Evolutionary conservation across 2,329 filamentous ascomycete species (phyloP), one percentile per base, ranked within the genome.

Genomic region (Escovopsis sp.): DNA sequence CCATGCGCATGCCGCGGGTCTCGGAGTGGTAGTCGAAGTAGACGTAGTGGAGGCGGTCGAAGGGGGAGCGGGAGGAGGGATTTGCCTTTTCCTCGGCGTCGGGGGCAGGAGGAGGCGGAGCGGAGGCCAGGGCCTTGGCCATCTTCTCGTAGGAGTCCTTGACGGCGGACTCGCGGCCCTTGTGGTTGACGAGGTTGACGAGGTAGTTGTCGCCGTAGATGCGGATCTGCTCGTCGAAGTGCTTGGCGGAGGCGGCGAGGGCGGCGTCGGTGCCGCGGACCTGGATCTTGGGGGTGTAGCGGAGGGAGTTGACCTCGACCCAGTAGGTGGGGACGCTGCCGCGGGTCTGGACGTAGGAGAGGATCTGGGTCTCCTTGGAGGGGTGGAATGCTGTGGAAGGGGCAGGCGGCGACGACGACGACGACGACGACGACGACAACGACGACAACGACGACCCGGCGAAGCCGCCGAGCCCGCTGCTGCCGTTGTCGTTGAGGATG

Each of bases 11-110:
- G 27, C 88, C 88, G 60, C 94, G 94, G 34, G 92, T 98, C 61
- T 98, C 90, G 51, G 79, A 86, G 63, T 98, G 92, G 57, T 92
- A 98, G 61, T 98, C 90, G 53, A 98, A 98, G 63, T 96, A 98
- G 48, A 96, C 62, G 57, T 98, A 98, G 61, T 98, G 88, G 31
- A 98, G 63, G 31, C 78, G 78, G 55, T 94, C 87, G 55, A 81
- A 82, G 43, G 76, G 66, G 42, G 80, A 56, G 33, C 43, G 71
- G 39, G 64, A 63, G 33, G 63, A 63, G 31, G 81, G 42, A 94
- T 73, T n/a, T n/a, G n/a, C n/a, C n/a, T n/a, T n/a, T n/a, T n/a
- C n/a, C n/a, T n/a, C n/a, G n/a, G n/a, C n/a, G n/a, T n/a, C n/a
- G n/a, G n/a, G n/a, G n/a, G n/a, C n/a, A n/a, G n/a, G n/a, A n/a